A percentile compares a stretch with the other conserved stretches of the same genome.
Conservation (phyloP, 352 stramenopile genomes). For the Thalassiosira exigua region DNA sequence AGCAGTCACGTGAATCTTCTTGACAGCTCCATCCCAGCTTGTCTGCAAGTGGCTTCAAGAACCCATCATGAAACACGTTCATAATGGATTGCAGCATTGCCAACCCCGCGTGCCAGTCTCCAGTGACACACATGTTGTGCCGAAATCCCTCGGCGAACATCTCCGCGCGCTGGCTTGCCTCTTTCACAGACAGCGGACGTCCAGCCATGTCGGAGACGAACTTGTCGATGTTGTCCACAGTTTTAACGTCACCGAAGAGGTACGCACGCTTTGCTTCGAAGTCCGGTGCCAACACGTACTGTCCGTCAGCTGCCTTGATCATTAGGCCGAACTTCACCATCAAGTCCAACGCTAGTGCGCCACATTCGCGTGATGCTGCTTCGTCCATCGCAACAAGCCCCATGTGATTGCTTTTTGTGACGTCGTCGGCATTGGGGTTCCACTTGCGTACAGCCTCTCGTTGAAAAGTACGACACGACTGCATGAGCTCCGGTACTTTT, state of each 20-base stretch:
- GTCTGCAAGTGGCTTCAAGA: conserved; percentile 6
- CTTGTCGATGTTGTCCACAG: conserved; percentile 16
- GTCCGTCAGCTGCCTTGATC: not conserved
- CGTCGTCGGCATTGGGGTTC: not conserved
- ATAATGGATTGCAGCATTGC: not conserved
- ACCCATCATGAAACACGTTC: conserved; percentile 11
- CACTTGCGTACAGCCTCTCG: not conserved
- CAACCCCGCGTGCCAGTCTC: conserved; percentile 17
- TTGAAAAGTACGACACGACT: not conserved
- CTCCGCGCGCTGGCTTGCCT: not conserved
- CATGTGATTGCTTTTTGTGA: not conserved
- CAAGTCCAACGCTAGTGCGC: not conserved
- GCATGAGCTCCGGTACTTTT: not conserved
- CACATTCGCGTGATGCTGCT: not conserved
- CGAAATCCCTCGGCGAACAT: not conserved
- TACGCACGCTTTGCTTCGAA: conserved; percentile 3
- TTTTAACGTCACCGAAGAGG: conserved; percentile 25
- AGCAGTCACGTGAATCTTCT: too few species aligned
- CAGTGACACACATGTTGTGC: not conserved
- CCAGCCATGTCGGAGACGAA: not conserved
- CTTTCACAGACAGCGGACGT: not conserved
- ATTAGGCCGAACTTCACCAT: not conserved
- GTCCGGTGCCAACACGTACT: not conserved
- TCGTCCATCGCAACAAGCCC: not conserved
- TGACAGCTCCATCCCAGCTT: too few species aligned